Base-by-base conservation (phyloP, 2,329 filamentous ascomycete species). In the Diaporthe ampelina region DNA sequence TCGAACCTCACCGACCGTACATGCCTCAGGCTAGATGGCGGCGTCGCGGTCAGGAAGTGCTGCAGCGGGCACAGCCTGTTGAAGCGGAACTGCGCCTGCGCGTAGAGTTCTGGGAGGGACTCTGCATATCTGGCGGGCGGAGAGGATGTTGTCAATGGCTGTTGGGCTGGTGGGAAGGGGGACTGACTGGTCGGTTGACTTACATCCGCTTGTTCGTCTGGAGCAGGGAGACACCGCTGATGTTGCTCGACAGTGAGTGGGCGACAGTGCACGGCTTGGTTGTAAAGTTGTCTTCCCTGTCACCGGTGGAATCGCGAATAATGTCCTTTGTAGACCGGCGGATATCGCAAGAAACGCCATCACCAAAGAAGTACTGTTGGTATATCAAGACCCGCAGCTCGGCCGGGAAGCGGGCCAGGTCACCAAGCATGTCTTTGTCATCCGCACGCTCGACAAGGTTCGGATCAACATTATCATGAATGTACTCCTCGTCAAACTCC, bases 41-140 rank as follows among this genome's bases (percentile, higher is more conserved):
- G 63, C 29, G 63, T 67, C 3, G 63, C 45, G n/a, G 15, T 3
- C 4, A 67, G 63, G 63, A 67, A 67, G 63, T 52, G 63, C 63
- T 67, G 63, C 63, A 67, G 63, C 15, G 63, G 63, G 63, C 63
- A 67, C 29, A 67, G 45, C 63, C 45, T 52, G 63, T 67, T 43
- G 63, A 67, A 67, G 63, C n/a, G 45, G 45, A 67, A 67, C 13
- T 8, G 63, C 63, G 63, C 63, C 19, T 67, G 45, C 45, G 63
- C 21, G 29, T 67, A 67, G 13, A 67, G 63, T n/a, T 67, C 63
- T 2, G 63, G 63, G 1, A 67, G 45, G 1, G 63, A 24, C 45
- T 67, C 63, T 19, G 63, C 29, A 45, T 40, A 52, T 67, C 63
- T 67, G 21, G 11, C 19, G 13, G 17, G 17, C 17, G 17, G 29